phyloP scores from a whole-genome alignment of 2,329 filamentous ascomycete genomes.

The Periconia digitata region DNA sequence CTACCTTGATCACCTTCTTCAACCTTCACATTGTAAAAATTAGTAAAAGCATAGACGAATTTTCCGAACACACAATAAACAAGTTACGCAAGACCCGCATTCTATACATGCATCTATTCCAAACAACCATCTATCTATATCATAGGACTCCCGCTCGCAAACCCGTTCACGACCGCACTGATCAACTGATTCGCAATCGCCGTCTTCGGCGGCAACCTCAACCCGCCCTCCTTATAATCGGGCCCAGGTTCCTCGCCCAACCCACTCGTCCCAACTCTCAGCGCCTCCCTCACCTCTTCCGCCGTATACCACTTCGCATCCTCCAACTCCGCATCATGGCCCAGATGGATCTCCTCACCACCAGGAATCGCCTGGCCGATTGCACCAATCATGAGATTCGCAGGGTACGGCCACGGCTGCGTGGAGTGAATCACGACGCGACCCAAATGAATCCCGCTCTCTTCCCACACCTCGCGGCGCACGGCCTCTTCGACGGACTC shows the following conservation, averaged over 20 bases:
- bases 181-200: constrained; percentile 93
- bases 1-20: constrained; percentile 59
- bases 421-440: constrained; percentile 55
- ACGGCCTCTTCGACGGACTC: constrained; percentile 56
- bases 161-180: constrained; percentile 75
- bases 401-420: constrained; percentile 57
- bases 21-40: not conserved
- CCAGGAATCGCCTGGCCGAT: constrained; percentile 81
- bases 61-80: no score
- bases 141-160: constrained; percentile 54
- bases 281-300: constrained; percentile 76
- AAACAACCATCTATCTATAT: constrained; percentile 10
- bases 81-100: not conserved
- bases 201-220: constrained; percentile 80
- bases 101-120: constrained; percentile 49
- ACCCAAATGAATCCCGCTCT: constrained; percentile 50
- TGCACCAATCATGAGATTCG: constrained; percentile 62
- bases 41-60: not conserved
- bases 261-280: constrained; percentile 66
- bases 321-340: constrained; percentile 89
- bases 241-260: constrained; percentile 65
- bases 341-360: constrained; percentile 78
- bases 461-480: constrained; percentile 55
- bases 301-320: constrained; percentile 85
- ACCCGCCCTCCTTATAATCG: constrained; percentile 72